These are phyloP conservation scores for Solanum chiquidenum DNA, from an alignment of 257 asterid species.

Conservation along the genomic window DNA sequence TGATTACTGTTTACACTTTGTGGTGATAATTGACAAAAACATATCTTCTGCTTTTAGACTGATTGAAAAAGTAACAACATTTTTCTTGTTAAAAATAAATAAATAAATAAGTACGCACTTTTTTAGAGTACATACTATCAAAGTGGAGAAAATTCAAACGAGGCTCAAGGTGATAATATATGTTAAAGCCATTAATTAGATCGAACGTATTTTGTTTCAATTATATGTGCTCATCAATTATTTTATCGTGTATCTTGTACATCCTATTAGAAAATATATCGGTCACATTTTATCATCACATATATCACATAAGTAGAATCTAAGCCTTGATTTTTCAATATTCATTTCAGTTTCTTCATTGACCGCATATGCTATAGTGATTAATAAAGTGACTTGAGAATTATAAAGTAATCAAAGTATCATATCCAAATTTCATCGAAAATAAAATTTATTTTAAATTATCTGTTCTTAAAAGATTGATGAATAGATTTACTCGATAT, in stretches of 20 bases:
- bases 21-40: not conserved
- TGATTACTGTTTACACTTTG: not conserved
- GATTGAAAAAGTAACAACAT: not conserved
- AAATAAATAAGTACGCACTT: not conserved
- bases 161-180: not conserved
- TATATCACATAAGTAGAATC: not conserved
- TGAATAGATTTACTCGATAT: not conserved
- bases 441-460: too few relatives aligned
- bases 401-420: rapidly evolving
- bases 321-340: not conserved
- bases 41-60: not conserved
- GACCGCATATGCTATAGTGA: rapidly evolving
- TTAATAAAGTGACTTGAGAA: not conserved
- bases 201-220: too few relatives aligned
- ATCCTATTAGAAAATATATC: too few relatives aligned
- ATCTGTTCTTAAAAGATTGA: not conserved
- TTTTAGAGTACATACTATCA: not conserved
- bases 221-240: too few relatives aligned
- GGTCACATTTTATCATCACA: not conserved
- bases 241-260: too few relatives aligned
- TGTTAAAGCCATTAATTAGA: not conserved
- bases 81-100: not conserved
- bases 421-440: not conserved
- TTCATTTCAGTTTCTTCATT: not conserved
- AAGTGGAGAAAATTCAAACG: not conserved